Base-by-base conservation (phyloP, 2,329 filamentous ascomycete species). In the Sclerotinia trifoliorum region DNA sequence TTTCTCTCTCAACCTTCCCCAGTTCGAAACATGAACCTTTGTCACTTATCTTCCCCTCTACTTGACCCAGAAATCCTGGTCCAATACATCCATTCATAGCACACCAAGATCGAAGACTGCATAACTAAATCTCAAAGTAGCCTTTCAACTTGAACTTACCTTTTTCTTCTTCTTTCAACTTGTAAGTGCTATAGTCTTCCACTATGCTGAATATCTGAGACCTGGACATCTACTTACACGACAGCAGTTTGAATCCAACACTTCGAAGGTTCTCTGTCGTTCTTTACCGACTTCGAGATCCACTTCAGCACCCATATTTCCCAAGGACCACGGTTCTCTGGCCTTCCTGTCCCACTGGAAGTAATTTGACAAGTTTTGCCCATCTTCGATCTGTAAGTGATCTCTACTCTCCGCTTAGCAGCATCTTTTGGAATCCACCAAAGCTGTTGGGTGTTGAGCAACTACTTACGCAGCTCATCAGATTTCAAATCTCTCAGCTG, bases 71-170 rank as follows among this genome's bases (percentile, higher is more conserved):
- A 42, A 15, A 11, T 39, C 29, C 32, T 26, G 39, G 10, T 13
- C 19, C 46, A 51, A 39, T 21, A 62, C 55, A 44, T 39, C 39
- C 15, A 39, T 13, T 24, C 29, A 35, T 10, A 39, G 32, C 46
- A 35, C 15, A 51, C n/a, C n/a, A 26, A 42, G n/a, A 51, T 42
- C 32, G n/a, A 39, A 51, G 46, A 32, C 10, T 24, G 15, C 21
- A 51, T 39, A n/a, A 6, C 60, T 62, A 62, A 62, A 46, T 39
- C n/a, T 62, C 29, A 21, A 19, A 15, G 21, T 62, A 51, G 60
- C 10, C 51, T 29, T 62, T 62, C 15, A 13, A 62, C 17, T 32
- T 46, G 29, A 7, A 26, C 32, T 21, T 51, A 26, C 29, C 4
- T 19, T 5, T 51, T 51, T 42, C 39, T 39, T 62, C 32, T 26